Conservation (phyloP, 106 monocot species). For the Acorus calamus region DNA sequence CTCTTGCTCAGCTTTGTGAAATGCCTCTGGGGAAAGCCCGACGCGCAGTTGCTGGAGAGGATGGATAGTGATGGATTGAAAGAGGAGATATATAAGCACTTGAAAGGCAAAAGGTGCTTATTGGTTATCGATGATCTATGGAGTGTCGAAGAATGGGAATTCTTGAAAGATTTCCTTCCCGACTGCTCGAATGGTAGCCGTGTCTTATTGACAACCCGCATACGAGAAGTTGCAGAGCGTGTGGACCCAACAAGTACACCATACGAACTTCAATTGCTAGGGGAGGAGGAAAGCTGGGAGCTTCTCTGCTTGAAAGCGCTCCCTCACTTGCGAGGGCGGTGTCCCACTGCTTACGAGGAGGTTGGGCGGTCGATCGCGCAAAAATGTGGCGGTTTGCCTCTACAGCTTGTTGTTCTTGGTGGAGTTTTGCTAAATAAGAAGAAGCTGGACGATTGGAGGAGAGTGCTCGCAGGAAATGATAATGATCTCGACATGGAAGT, state of each 20-base stretch:
- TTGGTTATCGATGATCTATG: conserved; percentile 25
- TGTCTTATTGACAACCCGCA: conserved; percentile 14
- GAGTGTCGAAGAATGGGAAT: conserved; percentile 5
- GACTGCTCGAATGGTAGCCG: conserved; percentile 11
- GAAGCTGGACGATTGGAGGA: not conserved
- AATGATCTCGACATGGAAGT: not conserved
- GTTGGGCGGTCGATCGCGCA: not conserved
- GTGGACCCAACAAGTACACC: not conserved
- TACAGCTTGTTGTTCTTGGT: conserved; percentile 17
- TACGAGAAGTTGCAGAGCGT: conserved; percentile 2
- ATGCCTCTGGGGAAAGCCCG: too few species aligned
- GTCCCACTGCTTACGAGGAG: conserved; percentile 1
- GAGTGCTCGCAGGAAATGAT: not conserved
- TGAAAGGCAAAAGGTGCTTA: conserved; percentile 9
- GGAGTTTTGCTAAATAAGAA: conserved; percentile 11
- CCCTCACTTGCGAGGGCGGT: not conserved
- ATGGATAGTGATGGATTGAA: not conserved
- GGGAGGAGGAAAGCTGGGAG: conserved; percentile 1
- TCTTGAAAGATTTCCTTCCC: conserved; percentile 7
- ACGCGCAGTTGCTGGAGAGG: not conserved
- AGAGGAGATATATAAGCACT: not conserved
- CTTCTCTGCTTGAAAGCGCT: conserved; percentile 17
- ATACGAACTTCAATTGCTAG: not conserved
- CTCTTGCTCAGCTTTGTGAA: not conserved
- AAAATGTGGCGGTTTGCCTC: conserved; percentile 19